Evolutionary conservation across 1,284 basidiomycete genomes (phyloP).

Genomic region (Pyrrhoderma noxium): DNA sequence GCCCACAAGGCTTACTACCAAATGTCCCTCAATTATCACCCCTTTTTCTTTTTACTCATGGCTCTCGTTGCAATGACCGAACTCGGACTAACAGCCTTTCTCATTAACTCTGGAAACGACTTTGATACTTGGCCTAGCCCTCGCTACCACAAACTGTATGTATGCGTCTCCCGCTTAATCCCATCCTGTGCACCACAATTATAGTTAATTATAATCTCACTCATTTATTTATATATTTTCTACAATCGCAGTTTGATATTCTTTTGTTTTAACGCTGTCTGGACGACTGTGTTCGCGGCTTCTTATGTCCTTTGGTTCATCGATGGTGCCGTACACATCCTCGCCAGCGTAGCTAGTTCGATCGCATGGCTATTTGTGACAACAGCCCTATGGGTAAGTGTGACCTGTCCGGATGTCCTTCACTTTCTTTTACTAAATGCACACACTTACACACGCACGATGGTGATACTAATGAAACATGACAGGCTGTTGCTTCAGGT

Average conservation of each 20-base stretch:
- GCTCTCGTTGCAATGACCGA: conserved; percentile 59
- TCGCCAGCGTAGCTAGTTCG: conserved; percentile 71
- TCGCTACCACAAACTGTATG: conserved; percentile 61
- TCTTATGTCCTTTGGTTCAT: conserved; percentile 65
- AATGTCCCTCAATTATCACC: conserved; percentile 42
- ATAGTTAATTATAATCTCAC: no score
- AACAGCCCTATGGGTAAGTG: conserved; percentile 56
- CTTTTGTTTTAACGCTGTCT: conserved; percentile 60
- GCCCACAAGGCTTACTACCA: conserved; percentile 15
- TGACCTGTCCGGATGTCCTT: no score
- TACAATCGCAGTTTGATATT: conserved; percentile 40
- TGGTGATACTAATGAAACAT: neutral
- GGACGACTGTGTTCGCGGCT: conserved; percentile 62
- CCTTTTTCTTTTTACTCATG: conserved; percentile 63
- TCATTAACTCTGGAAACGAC: conserved; percentile 59
- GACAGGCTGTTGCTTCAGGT: conserved; percentile 58
- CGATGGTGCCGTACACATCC: conserved; percentile 53
- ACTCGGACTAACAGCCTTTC: conserved; percentile 61
- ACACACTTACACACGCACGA: neutral
- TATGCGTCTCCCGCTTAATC: conserved; percentile 16
- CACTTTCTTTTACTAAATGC: no score
- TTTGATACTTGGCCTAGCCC: conserved; percentile 49
- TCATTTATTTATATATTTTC: neutral
- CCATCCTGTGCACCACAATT: neutral
- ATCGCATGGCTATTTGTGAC: conserved; percentile 63